phyloP scores from a whole-genome alignment of 2,329 filamentous ascomycete species.

The Colletotrichum sp. region DNA sequence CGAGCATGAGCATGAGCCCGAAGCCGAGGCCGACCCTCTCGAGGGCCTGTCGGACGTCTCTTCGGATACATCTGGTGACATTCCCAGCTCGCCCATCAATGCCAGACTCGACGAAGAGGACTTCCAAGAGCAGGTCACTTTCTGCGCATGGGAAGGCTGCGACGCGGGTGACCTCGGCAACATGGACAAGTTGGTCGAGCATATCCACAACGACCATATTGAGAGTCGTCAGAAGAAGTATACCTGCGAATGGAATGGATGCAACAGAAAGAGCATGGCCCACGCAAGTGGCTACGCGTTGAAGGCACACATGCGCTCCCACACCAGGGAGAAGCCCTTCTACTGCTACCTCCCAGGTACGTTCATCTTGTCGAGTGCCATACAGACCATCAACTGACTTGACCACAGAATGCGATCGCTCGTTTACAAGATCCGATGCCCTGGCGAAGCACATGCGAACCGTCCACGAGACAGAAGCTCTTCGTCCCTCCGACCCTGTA shows the following conservation, averaged over 20 bases:
- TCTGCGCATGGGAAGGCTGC: conserved; percentile 81
- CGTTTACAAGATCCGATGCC: conserved; percentile 94
- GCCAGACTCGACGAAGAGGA: conserved; percentile 76
- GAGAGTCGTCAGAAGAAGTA: conserved; percentile 94
- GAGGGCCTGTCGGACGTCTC: conserved; percentile 76
- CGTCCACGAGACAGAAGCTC: conserved; percentile 94
- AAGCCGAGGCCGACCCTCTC: conserved; percentile 55
- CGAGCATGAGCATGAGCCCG: conserved; percentile 19
- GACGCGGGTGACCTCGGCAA: conserved; percentile 73
- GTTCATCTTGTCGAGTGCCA: conserved; percentile 23
- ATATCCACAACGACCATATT: conserved; percentile 93
- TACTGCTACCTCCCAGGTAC: conserved; percentile 93
- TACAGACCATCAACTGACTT: conserved; percentile 22
- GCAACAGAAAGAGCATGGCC: conserved; percentile 83
- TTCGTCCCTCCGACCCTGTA: conserved; percentile 79
- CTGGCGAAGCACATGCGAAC: conserved; percentile 98
- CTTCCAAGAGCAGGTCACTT: conserved; percentile 77
- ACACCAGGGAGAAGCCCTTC: conserved; percentile 97
- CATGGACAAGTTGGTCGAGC: conserved; percentile 82
- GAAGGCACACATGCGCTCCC: conserved; percentile 96
- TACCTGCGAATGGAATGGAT: conserved; percentile 97
- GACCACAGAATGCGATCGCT: conserved; percentile 86
- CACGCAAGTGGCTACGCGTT: conserved; percentile 96
- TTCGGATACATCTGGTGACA: conserved; percentile 87
- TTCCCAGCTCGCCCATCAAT: conserved; percentile 73